Evolutionary conservation across 441 rosid genomes (phyloP).

Genomic region (Croton laevigatus): DNA sequence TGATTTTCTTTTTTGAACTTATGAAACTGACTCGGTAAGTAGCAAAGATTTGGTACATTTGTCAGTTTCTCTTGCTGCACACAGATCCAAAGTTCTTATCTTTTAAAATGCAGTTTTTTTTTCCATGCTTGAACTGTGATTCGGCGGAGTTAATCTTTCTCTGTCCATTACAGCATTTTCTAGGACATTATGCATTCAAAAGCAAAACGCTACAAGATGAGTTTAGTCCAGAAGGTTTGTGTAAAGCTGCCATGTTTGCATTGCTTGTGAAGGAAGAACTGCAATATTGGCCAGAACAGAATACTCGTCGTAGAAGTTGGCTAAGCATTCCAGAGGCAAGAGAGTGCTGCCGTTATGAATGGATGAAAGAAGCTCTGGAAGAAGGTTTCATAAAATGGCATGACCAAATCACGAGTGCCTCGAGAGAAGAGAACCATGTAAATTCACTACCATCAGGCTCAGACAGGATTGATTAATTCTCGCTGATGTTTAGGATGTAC

Average conservation of each 20-base stretch:
- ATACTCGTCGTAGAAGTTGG: slow-evolving; percentile 61
- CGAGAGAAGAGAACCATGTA: slow-evolving; percentile 8
- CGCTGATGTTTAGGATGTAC: slow-evolving; percentile 2
- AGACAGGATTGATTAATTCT: slow-evolving; percentile 2
- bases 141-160: neutral
- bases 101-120: neutral
- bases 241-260: slow-evolving; percentile 75
- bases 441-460: slow-evolving; percentile 9
- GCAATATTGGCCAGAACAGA: slow-evolving; percentile 65
- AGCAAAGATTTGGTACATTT: too few species aligned
- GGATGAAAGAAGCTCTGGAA: slow-evolving; percentile 73
- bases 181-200: slow-evolving; percentile 62
- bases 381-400: slow-evolving; percentile 38
- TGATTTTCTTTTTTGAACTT: neutral
- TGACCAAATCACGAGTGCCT: slow-evolving; percentile 12
- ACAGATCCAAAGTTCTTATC: neutral
- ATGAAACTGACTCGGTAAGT: neutral
- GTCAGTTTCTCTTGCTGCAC: neutral
- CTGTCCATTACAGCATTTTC: slow-evolving; percentile 42
- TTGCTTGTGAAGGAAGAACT: slow-evolving; percentile 65
- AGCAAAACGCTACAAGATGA: slow-evolving; percentile 77
- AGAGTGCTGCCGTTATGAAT: slow-evolving; percentile 59
- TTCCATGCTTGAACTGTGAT: neutral
- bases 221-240: slow-evolving; percentile 71
- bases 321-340: slow-evolving; percentile 52